A percentile compares a stretch with the other conserved stretches of the same genome.
Conservation (phyloP, 1,284 basidiomycete species). For the Trichosporon ovoides region DNA sequence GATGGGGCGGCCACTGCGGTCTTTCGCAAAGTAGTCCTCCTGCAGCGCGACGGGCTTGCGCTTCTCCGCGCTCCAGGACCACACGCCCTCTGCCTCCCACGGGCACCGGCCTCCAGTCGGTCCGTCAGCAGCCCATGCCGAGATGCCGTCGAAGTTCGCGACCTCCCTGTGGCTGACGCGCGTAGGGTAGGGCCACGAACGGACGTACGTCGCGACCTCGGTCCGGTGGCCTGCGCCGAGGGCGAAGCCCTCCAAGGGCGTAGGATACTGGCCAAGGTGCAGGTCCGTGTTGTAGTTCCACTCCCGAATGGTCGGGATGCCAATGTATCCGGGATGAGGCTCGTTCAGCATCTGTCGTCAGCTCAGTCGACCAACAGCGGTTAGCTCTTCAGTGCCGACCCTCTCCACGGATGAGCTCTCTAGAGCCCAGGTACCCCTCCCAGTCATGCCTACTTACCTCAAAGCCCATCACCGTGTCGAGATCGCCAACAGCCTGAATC, state of each 20-base stretch:
- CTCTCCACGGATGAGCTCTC: no score
- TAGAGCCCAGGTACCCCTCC: no score
- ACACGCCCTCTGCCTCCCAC: slow-evolving; percentile 90
- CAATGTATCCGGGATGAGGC: slow-evolving; percentile 88
- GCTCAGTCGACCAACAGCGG: no score
- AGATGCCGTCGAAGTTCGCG: slow-evolving; percentile 52
- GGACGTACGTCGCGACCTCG: slow-evolving; percentile 64
- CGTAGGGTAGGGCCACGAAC: slow-evolving; percentile 80
- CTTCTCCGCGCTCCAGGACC: slow-evolving; percentile 76
- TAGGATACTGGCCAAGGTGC: slow-evolving; percentile 75
- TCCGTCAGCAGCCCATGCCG: slow-evolving; percentile 66
- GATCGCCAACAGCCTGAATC: slow-evolving; percentile 62
- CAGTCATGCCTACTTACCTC: no score
- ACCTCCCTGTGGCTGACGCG: slow-evolving; percentile 51
- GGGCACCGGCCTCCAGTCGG: slow-evolving; percentile 67
- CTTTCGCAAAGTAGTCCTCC: slow-evolving; percentile 76
- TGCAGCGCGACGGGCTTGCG: slow-evolving; percentile 68
- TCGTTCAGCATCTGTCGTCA: slow-evolving; percentile 78
- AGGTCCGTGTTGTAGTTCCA: slow-evolving; percentile 93
- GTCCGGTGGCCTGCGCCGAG: slow-evolving; percentile 75
- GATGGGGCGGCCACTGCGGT: slow-evolving; percentile 62
- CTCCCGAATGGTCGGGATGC: slow-evolving; percentile 70
- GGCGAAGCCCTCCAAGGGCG: slow-evolving; percentile 76
- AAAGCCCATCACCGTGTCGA: slow-evolving; percentile 81
- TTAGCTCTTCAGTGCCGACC: no score